Base-by-base conservation (phyloP, 345 rosid genomes). In the Eucalyptus erythrocorys region DNA sequence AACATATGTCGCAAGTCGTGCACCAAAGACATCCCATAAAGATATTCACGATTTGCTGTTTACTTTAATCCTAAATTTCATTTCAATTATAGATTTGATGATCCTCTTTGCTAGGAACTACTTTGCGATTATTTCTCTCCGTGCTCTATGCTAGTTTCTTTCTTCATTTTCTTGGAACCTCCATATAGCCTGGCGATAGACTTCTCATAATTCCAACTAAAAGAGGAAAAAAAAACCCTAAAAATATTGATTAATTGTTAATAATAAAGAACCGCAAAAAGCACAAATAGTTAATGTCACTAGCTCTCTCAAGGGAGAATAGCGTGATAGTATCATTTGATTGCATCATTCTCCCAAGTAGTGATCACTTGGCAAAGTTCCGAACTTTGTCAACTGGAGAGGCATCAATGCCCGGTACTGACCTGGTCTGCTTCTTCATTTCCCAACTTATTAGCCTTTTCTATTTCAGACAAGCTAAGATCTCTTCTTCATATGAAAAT, bases 31-130 rank as follows among this genome's bases (percentile, higher is more conserved):
- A 61, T 61, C 4, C 17, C 2, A 61, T 30, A 30, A 61, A 13
- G 34, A 59, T 59, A 64, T 64, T 64, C 19, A 10, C 19, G 0
- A 0, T 64, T n/a, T 30, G 0, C 7, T 51, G 0, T 5, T 59
- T 59, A 59, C 15, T 59, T 11, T 55, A 59, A 15, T 59, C 4
- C 66, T 59, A 59, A 59, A 27, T 59, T 59, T 26, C 66, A 59
- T 59, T 59, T 11, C 66, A 27, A 59, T 27, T 15, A 30, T 0
- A 64, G 32, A 30, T 64, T 55, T 24, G 27, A 55, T 55, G 61
- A 55, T 55, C 27, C 61, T 55, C 61, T 61, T 61, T 64, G 37
- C 32, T 30, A 64, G 16, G 34, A 30, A 13, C 9, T 30, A 2
- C 6, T 32, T 64, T 13, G 71, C 6, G 71, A 61, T 61, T 64